These are phyloP conservation scores for Spizellomyces sp. DNA, from an alignment of 192 early-diverging fungal species.

Conservation along the genomic window DNA sequence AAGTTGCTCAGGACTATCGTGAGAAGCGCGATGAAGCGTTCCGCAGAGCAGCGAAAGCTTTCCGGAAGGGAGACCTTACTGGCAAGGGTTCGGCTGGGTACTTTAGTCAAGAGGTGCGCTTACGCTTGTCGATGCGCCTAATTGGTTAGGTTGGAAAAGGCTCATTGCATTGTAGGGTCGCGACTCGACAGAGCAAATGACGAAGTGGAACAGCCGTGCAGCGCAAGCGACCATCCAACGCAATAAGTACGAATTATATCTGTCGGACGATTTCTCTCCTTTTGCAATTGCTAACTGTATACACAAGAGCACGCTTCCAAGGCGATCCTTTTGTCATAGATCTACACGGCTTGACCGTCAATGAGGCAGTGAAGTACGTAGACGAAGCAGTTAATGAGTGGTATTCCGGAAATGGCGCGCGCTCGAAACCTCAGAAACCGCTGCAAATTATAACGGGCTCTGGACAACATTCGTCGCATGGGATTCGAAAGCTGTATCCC, in stretches of 20 bases:
- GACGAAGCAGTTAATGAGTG: slow-evolving; percentile 27
- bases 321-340: slow-evolving; percentile 25
- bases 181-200: slow-evolving; percentile 11
- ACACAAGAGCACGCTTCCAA: background rate
- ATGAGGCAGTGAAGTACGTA: slow-evolving; percentile 24
- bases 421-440: background rate
- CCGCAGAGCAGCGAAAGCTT: slow-evolving; percentile 20
- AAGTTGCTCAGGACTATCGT: slow-evolving; percentile 4
- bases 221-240: slow-evolving; percentile 20
- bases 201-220: slow-evolving; percentile 17
- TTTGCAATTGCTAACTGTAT: background rate
- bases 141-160: background rate
- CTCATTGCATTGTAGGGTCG: background rate
- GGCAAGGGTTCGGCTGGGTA: slow-evolving; percentile 19
- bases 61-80: slow-evolving; percentile 21
- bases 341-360: slow-evolving; percentile 29
- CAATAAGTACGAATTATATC: slow-evolving; percentile 13
- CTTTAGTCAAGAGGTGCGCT: slow-evolving; percentile 15
- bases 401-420: background rate
- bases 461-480: slow-evolving; percentile 20
- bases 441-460: slow-evolving; percentile 30
- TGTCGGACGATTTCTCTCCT: background rate
- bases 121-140: background rate
- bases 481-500: slow-evolving; percentile 21
- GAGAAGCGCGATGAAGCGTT: slow-evolving; percentile 23